A percentile compares a stretch with the other conserved stretches of the same genome.
These are phyloP conservation scores for Pseudocercospora crystallina DNA, from an alignment of 2,329 filamentous ascomycete species.

Conservation along the genomic window DNA sequence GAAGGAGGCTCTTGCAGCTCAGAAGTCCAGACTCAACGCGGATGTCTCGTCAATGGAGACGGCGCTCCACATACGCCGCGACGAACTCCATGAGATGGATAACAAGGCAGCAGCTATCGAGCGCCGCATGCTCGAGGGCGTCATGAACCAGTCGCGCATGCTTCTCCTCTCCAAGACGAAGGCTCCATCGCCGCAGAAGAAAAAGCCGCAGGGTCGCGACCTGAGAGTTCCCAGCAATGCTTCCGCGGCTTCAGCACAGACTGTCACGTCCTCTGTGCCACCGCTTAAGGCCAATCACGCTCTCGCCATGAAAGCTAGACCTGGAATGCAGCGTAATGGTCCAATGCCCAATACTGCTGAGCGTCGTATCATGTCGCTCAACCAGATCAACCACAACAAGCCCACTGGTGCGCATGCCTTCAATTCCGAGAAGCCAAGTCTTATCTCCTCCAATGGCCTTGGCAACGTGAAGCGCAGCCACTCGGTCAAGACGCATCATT, in stretches of 20 bases:
- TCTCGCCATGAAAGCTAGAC: constrained; percentile 53
- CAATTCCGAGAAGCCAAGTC: constrained; percentile 25
- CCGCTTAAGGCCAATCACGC: constrained; percentile 32
- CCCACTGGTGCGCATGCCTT: constrained; percentile 48
- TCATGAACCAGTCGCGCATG: constrained; percentile 92
- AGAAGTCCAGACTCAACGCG: constrained; percentile 76
- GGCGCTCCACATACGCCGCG: constrained; percentile 80
- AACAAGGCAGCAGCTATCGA: constrained; percentile 83
- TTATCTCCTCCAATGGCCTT: constrained; percentile 26
- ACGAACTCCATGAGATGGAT: constrained; percentile 91
- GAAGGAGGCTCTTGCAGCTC: constrained; percentile 71
- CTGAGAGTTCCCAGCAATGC: constrained; percentile 41
- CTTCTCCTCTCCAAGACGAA: constrained; percentile 72
- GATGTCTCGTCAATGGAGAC: constrained; percentile 91
- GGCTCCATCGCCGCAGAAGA: constrained; percentile 40
- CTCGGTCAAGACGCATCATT: constrained; percentile 35
- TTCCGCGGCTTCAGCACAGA: constrained; percentile 46
- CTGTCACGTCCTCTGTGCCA: constrained; percentile 36
- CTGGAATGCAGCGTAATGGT: constrained; percentile 42
- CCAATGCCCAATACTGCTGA: constrained; percentile 40
- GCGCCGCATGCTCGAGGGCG: constrained; percentile 87
- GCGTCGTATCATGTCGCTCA: constrained; percentile 84
- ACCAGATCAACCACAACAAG: constrained; percentile 79
- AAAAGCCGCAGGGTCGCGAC: constrained; percentile 40
- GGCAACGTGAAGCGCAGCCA: constrained; percentile 37